Conservation (phyloP, 2,329 filamentous ascomycete species). For the Pseudogymnoascus sp. region DNA sequence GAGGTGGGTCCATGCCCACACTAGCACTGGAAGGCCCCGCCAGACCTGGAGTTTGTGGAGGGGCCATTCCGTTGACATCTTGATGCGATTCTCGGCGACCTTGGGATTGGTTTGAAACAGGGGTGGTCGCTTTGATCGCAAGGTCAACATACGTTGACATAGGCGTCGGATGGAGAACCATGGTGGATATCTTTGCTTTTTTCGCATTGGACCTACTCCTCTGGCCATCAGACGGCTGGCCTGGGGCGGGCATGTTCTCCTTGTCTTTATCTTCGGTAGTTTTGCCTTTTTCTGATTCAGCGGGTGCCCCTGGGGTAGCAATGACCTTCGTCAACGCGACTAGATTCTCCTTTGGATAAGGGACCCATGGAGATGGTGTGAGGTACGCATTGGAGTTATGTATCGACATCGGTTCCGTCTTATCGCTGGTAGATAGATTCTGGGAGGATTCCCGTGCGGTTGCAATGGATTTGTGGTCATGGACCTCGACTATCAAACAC, state of each 20-base stretch:
- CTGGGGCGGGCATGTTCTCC: constrained; percentile 48
- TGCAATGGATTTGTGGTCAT: constrained; percentile 68
- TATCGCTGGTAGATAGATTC: constrained; percentile 48
- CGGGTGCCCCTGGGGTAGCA: constrained; percentile 10
- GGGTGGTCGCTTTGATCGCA: constrained; percentile 64
- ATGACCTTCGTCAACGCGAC: constrained; percentile 20
- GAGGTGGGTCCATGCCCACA: constrained; percentile 39
- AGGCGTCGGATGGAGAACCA: constrained; percentile 77
- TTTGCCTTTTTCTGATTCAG: constrained; percentile 33
- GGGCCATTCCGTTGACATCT: constrained; percentile 38
- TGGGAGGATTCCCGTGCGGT: constrained; percentile 51
- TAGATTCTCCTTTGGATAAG: constrained; percentile 53
- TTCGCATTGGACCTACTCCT: constrained; percentile 33
- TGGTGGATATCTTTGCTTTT: constrained; percentile 62
- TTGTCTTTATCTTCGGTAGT: constrained; percentile 42
- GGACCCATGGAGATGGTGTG: constrained; percentile 77
- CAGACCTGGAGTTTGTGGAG: constrained; percentile 59
- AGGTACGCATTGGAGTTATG: constrained; percentile 88
- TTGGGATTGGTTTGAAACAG: constrained; percentile 36
- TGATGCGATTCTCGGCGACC: constrained; percentile 37
- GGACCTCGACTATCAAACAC: constrained; percentile 88
- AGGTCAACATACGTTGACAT: constrained; percentile 70
- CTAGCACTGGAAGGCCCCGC: constrained; percentile 50
- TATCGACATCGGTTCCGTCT: constrained; percentile 67
- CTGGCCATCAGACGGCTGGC: constrained; percentile 37